These are phyloP conservation scores for Cephaloascus albidus DNA, from an alignment of 805 yeast species.

Conservation along the genomic window DNA sequence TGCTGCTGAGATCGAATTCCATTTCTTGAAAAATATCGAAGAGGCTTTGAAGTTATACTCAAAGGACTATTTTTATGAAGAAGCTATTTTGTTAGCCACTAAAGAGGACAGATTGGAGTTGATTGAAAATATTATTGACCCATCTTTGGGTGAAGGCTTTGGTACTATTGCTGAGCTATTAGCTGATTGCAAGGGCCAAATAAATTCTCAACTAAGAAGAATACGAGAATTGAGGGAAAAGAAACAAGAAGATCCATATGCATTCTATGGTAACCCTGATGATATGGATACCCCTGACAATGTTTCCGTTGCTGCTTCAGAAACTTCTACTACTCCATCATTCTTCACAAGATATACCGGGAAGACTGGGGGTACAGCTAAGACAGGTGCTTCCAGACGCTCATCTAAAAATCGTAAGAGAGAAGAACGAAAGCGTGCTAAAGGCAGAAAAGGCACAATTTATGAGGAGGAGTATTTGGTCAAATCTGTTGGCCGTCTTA, in stretches of 20 bases:
- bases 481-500: conserved; percentile 76
- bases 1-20: conserved; percentile 68
- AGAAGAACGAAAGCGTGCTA: conserved; percentile 91
- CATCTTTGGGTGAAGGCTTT: conserved; percentile 78
- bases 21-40: conserved; percentile 50
- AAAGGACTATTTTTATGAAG: conserved; percentile 64
- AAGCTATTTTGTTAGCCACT: conserved; percentile 60
- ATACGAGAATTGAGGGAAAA: conserved; percentile 77
- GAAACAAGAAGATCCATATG: conserved; percentile 77
- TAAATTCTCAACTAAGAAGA: conserved; percentile 73
- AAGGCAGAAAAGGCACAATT: conserved; percentile 96
- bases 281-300: conserved; percentile 77
- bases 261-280: conserved; percentile 64
- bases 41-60: conserved; percentile 64
- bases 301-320: conserved; percentile 91
- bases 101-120: conserved; percentile 34
- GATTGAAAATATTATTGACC: conserved; percentile 54
- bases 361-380: conserved; percentile 90
- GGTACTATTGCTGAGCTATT: conserved; percentile 78
- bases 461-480: conserved; percentile 95
- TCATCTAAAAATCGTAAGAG: conserved; percentile 89
- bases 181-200: conserved; percentile 89
- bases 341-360: conserved; percentile 96
- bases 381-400: conserved; percentile 89
- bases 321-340: conserved; percentile 85